Conservation (phyloP, 129 eudicot species). For the Flaveria ramosissima region DNA sequence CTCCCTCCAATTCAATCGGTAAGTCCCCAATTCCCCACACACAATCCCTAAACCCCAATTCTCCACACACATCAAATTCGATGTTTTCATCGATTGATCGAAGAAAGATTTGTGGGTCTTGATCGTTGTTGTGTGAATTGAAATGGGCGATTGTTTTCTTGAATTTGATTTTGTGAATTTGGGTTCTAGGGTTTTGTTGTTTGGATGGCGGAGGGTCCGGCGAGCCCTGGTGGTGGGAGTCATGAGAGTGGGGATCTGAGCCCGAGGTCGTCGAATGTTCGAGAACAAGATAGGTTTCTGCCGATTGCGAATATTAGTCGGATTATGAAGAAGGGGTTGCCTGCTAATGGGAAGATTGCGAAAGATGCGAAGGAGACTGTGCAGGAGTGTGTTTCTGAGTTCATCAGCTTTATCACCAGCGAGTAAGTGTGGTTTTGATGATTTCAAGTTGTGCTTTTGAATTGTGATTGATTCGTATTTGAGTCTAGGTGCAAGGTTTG, state of each 20-base stretch:
- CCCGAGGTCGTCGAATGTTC: slow-evolving; percentile 53
- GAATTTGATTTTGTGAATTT: slow-evolving; percentile 15
- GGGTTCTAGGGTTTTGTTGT: slow-evolving; percentile 29
- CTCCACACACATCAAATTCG: not conserved
- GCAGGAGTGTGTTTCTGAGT: slow-evolving; percentile 89
- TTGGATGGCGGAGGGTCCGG: slow-evolving; percentile 58
- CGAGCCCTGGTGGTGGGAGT: slow-evolving; percentile 72
- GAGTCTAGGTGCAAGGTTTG: too few relatives aligned
- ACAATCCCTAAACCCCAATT: not conserved
- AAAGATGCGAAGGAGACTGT: slow-evolving; percentile 88
- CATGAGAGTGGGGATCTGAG: slow-evolving; percentile 67
- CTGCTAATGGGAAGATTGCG: slow-evolving; percentile 79
- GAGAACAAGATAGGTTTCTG: slow-evolving; percentile 77
- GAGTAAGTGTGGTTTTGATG: slow-evolving; percentile 43
- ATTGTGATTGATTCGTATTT: too few relatives aligned
- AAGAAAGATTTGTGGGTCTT: not conserved
- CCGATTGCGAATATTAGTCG: slow-evolving; percentile 85
- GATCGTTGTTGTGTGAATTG: not conserved
- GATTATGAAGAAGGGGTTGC: slow-evolving; percentile 87
- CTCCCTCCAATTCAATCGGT: slow-evolving; percentile 15
- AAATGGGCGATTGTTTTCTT: not conserved
- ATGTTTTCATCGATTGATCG: not conserved
- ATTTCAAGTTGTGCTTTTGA: not conserved
- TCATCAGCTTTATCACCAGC: slow-evolving; percentile 87
- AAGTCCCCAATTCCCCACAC: slow-evolving; percentile 13